Evolutionary conservation across 2,329 filamentous ascomycete species (phyloP), one percentile per base, ranked within the genome.

Genomic region (Emydomyces testavorans): DNA sequence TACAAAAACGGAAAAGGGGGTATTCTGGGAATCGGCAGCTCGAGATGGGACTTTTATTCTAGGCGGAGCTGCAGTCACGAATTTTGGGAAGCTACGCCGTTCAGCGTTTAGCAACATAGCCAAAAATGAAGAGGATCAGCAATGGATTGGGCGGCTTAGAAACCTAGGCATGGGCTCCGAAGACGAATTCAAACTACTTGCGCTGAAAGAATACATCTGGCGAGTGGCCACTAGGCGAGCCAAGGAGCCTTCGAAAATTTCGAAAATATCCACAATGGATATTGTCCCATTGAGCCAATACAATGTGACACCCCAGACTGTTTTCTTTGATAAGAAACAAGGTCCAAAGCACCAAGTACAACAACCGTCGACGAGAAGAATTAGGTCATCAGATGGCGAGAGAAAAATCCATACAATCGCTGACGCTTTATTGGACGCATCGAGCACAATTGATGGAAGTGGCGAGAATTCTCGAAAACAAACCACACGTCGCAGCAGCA

Each of bases 51-150:
- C 81, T 1, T 84, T 89, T 55, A 81, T 78, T 1, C 74, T 84
- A 45, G 76, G 78, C 1, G 74, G 78, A 4, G 70, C 75, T 13
- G 75, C 75, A n/a, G 65, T 8, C 69, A 71, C 1, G 73, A 78
- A 52, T 73, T 76, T 38, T 71, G 75, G 39, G 71, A 57, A 80
- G 82, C 52, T 62, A 75, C 45, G 73, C 70, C 41, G 76, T 75
- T 52, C 60, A 41, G 55, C 78, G 7, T 66, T 92, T 23, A 75
- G 72, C 53, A 79, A 78, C 55, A 69, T 84, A 2, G 68, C 76
- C 0, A 89, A 80, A 60, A 94, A 89, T 55, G 88, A 94, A 6
- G 90, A 96, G 62, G 92, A 98, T 60, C 88, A 95, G 53, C 79
- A 88, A 56, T 96, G 92, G 89, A 71, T 98, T n/a, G 73, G 77